Conservation (phyloP, 495 filamentous ascomycete species). For the Xylaria castorea region DNA sequence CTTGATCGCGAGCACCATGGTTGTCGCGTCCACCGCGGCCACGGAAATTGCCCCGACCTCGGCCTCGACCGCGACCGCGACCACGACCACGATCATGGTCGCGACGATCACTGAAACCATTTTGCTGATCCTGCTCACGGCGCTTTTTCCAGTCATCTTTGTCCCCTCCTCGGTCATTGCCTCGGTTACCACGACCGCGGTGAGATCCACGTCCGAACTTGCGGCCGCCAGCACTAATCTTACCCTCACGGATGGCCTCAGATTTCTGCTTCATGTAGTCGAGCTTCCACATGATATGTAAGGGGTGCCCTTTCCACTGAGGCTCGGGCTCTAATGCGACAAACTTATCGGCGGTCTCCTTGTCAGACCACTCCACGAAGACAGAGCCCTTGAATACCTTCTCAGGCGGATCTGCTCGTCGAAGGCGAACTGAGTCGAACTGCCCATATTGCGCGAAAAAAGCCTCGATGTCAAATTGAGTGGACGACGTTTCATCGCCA, state of each 20-base stretch:
- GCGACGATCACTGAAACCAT: conserved; percentile 59
- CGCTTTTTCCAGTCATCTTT: conserved; percentile 73
- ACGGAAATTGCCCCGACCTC: conserved; percentile 39
- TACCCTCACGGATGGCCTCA: conserved; percentile 75
- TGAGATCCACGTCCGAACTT: conserved; percentile 42
- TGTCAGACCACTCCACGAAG: conserved; percentile 86
- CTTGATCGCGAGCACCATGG: conserved; percentile 44
- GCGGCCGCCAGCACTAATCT: conserved; percentile 59
- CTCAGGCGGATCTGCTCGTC: conserved; percentile 63
- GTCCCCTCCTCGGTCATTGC: conserved; percentile 46
- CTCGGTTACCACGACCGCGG: conserved; percentile 37
- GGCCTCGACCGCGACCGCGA: conserved; percentile 50
- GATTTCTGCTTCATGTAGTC: conserved; percentile 84
- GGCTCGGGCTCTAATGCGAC: conserved; percentile 80
- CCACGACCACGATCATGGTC: conserved; percentile 53
- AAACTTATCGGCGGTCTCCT: conserved; percentile 78
- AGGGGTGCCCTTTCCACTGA: conserved; percentile 73
- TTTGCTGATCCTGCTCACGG: conserved; percentile 68
- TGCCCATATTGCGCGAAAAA: conserved; percentile 85
- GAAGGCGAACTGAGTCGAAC: conserved; percentile 83
- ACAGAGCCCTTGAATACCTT: conserved; percentile 90
- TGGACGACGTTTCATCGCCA: conserved; percentile 74
- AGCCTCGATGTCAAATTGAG: conserved; percentile 91
- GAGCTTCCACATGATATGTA: conserved; percentile 83
- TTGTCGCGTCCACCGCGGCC: conserved; percentile 51